Conservation (phyloP, 2,329 filamentous ascomycete species). For the Colletotrichum eremochloae region DNA sequence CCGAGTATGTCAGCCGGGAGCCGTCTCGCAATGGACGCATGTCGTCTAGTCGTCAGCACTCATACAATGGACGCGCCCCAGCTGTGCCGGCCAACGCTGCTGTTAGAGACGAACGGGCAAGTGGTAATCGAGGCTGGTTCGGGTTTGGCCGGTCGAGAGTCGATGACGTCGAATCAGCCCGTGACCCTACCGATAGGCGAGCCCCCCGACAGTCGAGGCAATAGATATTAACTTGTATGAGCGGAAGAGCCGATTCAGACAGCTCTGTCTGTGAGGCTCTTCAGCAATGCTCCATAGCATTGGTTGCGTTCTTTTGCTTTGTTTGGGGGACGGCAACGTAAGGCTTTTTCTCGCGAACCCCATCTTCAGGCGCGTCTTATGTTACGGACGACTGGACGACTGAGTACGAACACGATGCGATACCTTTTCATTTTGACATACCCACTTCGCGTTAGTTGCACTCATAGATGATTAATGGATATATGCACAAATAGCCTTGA, state of each 20-base stretch:
- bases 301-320: background rate
- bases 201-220: slow-evolving; percentile 4
- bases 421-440: slow-evolving; percentile 19
- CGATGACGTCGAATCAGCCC: slow-evolving; percentile 41
- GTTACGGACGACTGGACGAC: slow-evolving; percentile 14
- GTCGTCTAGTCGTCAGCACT: slow-evolving; percentile 30
- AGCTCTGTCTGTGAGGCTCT: background rate
- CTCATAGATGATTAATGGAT: slow-evolving; percentile 14
- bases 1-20: slow-evolving; percentile 37
- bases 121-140: slow-evolving; percentile 36
- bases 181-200: slow-evolving; percentile 17
- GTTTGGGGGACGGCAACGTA: too few species aligned
- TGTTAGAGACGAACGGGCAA: slow-evolving; percentile 19
- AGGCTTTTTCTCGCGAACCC: background rate
- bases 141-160: slow-evolving; percentile 34
- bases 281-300: background rate
- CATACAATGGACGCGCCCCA: slow-evolving; percentile 23
- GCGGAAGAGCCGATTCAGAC: background rate
- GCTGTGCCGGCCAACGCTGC: slow-evolving; percentile 29
- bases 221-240: background rate
- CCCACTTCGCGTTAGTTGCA: slow-evolving; percentile 6
- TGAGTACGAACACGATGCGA: slow-evolving; percentile 16
- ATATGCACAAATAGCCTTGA: background rate
- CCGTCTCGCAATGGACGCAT: slow-evolving; percentile 39
- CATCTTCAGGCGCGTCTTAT: background rate